Evolutionary conservation across 1,284 basidiomycete genomes (phyloP), one percentile per base, ranked within the genome.

Genomic region (Trichosporon ovoides): DNA sequence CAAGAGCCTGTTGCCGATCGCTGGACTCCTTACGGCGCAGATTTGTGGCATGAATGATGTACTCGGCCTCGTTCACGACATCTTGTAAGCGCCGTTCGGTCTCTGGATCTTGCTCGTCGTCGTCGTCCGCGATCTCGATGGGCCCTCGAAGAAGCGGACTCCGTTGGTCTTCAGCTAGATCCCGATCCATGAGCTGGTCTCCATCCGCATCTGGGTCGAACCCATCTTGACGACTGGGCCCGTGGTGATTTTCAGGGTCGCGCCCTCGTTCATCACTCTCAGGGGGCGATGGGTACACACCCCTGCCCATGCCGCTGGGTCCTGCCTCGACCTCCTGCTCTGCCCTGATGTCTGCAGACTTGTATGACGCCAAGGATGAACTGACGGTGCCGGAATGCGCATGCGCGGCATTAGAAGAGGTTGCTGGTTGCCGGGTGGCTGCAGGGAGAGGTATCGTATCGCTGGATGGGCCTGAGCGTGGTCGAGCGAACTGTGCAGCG

Each of bases 201-300:
- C 28, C 43, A 9, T 48, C 22, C 10, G 43, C 24, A 16, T 48
- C 43, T 16, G n/a, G 24, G 24, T 55, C 19, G 14, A 24, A 48
- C 12, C 34, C 55, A 10, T 50, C 46, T 16, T 55, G 38, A 19
- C 37, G 22, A 16, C 34, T 24, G 3, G 38, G 24, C 22, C 28
- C 48, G 22, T 14, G 12, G 35, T 58, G 43, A 24, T 36, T 36
- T 11, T 51, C 35, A 3, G 24, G 37, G 10, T 57, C 38, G 49
- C 38, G 31, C 6, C 31, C 38, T 31, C 40, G 22, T 22, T 61
- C 60, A 48, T 69, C 67, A 33, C 69, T 71, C 53, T 71, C 65
- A 14, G 64, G 60, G 1, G 69, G 71, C 0, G 58, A 46, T 0
- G 69, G 65, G 18, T 66, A 64, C 0, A 22, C 53, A 7, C 53